Base-by-base conservation (phyloP, 805 yeast genomes). In the Metschnikowia shivogae region DNA sequence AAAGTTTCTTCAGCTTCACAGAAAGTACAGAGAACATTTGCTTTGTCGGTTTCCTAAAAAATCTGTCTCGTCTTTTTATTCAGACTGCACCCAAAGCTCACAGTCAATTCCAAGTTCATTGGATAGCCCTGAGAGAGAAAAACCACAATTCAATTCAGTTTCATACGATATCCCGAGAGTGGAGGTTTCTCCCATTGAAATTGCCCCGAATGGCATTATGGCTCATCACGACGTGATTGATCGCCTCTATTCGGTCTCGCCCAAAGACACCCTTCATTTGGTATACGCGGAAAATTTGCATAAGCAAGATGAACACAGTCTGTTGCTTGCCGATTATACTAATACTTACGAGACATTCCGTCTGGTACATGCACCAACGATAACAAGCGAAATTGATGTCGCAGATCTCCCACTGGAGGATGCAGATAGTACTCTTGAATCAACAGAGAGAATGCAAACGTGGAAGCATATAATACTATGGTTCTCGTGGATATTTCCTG, bases 171-270 rank as follows among this genome's bases (percentile, higher is more conserved):
- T 24, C n/a, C 34, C 40, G 20, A 19, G 17, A 4, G 30, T 22
- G 19, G 26, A 28, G 10, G 2, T n/a, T 9, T n/a, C 27, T 10
- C 8, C 47, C 29, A 13, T 27, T 28, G 36, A 39, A 6, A 20
- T 17, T 34, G n/a, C n/a, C 9, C 14, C 28, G 19, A 34, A 42
- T 14, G 29, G 14, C 20, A 39, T 10, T 31, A 32, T 31, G 36
- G 41, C 46, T 35, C 48, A 45, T 37, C 46, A 22, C 27, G 40
- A 44, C 9, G 14, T 32, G 48, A 43, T 52, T 44, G 73, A 70
- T 39, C 63, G 61, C 42, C 50, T 68, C 26, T 70, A 67, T 47
- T 64, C 74, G 1, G 68, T 70, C 5, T 67, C 73, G 3, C 75
- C 75, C 0, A 67, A 58, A 39, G 68, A 70, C 46, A 69, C 75